Evolutionary conservation across 495 filamentous ascomycete genomes (phyloP), one percentile per base, ranked within the genome.

Genomic region (Xylaria nigripes): DNA sequence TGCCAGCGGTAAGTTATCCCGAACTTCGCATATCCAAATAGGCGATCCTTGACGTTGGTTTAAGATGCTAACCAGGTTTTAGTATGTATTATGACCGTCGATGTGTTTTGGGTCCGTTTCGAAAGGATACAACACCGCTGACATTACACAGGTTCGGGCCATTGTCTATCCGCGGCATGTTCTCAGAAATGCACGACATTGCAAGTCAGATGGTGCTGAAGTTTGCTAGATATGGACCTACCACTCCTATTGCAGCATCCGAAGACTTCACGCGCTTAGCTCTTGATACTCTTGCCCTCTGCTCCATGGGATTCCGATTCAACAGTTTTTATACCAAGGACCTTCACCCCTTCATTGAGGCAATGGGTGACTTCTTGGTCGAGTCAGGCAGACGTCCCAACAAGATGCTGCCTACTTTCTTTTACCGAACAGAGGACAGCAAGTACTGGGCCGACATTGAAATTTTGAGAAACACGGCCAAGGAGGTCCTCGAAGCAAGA

Each of bases 251-350:
- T 57, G 66, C 69, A 23, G 79, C 80, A 1, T 75, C 80, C 0
- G 84, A 84, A n/a, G 84, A 89, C 64, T 88, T 90, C 54, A 90
- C 87, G 2, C 79, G 85, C 9, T 66, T 91, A 36, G 84, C 85
- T 2, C 74, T 91, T 12, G 86, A 91, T 57, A 84, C 84, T 0
- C 79, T 90, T 19, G 82, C 83, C 4, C 74, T 90, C 12, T 88
- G 84, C 59, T 70, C 86, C 0, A 87, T 90, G 84, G 81, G 79
- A 25, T 83, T 74, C 41, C 80, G 86, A 16, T 90, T 90, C 72
- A 90, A 90, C 60, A 83, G 79, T 10, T 89, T 84, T 65, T 89
- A 89, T 58, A 72, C 74, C 29, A 79, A 85, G 23, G 75, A 83
- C 0, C 60, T 82, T 55, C 84, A 88, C 58, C 82, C 84, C 0